Evolutionary conservation across 306 rosid genomes (phyloP).

Genomic region (Sicyos baderoa): DNA sequence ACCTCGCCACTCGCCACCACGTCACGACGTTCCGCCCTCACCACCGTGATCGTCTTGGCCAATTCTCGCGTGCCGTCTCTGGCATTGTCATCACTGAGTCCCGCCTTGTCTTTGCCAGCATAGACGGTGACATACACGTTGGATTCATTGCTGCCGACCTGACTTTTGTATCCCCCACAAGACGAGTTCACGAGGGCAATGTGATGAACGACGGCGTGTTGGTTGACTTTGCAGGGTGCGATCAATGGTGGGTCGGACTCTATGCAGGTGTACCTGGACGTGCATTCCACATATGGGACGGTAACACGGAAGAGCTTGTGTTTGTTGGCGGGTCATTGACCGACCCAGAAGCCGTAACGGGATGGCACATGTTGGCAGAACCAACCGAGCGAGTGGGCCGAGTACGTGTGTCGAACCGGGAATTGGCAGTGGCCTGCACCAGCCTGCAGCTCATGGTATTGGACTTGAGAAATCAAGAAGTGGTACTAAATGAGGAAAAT

Average conservation of each 20-base stretch:
- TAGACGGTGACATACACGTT: conserved; percentile 60
- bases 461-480: conserved; percentile 34
- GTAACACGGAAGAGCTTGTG: conserved; percentile 24
- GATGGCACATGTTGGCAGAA: conserved; percentile 77
- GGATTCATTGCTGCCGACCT: conserved; percentile 8
- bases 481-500: conserved; percentile 30
- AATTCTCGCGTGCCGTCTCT: conserved; percentile 47
- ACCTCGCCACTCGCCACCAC: conserved; percentile 34
- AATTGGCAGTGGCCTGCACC: conserved; percentile 69
- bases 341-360: conserved; percentile 54
- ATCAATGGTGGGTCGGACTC: conserved; percentile 67
- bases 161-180: not conserved
- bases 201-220: conserved; percentile 51
- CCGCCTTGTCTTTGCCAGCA: conserved; percentile 36
- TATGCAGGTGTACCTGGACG: conserved; percentile 61
- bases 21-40: conserved; percentile 41
- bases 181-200: conserved; percentile 31
- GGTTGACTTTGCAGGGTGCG: conserved; percentile 56
- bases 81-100: conserved; percentile 39
- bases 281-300: conserved; percentile 72
- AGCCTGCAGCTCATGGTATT: conserved; percentile 36
- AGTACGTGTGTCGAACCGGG: conserved; percentile 39
- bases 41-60: conserved; percentile 38
- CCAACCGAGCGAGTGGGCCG: conserved; percentile 48
- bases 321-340: conserved; percentile 56